phyloP scores from a whole-genome alignment of 2,329 filamentous ascomycete genomes.

The Cladobotryum mycophilum region DNA sequence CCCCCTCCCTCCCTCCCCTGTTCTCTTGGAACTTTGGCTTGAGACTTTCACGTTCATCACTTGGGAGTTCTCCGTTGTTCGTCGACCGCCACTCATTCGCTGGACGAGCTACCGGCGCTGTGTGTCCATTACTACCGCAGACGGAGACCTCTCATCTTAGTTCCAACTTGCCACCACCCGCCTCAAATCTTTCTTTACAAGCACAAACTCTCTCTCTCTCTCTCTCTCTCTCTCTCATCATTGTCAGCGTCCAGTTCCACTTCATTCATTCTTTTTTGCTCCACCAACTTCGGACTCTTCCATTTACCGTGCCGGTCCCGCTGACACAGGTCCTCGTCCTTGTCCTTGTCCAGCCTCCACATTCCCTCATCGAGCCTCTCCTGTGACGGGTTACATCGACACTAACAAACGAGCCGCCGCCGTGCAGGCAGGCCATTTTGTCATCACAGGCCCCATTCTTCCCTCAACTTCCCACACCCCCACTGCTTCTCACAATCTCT shows the following conservation, averaged over 20 bases:
- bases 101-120: background rate
- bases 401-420: constrained; percentile 21
- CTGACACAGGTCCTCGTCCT: constrained; percentile 1
- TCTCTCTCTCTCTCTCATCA: no score
- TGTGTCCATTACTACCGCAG: background rate
- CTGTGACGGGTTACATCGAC: constrained; percentile 15
- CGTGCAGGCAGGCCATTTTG: constrained; percentile 11
- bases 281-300: constrained; percentile 9
- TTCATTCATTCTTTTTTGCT: background rate
- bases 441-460: constrained; percentile 14
- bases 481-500: constrained; percentile 8
- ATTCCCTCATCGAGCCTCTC: constrained; percentile 8
- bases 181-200: no score
- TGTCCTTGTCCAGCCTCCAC: constrained; percentile 2
- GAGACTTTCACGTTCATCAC: no score
- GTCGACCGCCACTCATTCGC: constrained; percentile 7
- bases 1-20: no score
- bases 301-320: constrained; percentile 2
- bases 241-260: background rate
- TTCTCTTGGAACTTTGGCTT: no score
- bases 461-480: constrained; percentile 8
- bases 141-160: background rate
- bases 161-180: no score
- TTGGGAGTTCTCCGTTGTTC: background rate
- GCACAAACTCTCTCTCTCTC: constrained; percentile 7